Base-by-base conservation (phyloP, 345 rosid species). In the Xanthoceras sorbifolium region DNA sequence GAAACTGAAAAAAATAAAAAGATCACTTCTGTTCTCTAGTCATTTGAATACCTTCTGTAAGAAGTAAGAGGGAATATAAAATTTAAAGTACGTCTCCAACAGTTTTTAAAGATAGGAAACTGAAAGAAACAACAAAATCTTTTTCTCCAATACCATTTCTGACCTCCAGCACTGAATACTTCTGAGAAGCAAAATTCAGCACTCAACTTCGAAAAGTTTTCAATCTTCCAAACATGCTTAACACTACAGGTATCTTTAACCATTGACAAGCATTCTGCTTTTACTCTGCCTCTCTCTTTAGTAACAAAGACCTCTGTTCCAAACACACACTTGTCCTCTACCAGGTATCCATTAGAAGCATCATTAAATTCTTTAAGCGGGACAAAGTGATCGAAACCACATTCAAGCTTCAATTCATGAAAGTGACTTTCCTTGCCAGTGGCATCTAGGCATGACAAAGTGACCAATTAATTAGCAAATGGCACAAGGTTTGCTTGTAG, bases 371-470 rank as follows among this genome's bases (percentile, higher is more conserved):
- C 20, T 66, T 64, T 55, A 40, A 78, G 32, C 1, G 73, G 77
- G 70, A 79, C 46, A 40, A 88, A 64, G 25, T 82, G 67, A 80
- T 88, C 87, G n/a, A 82, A 82, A 26, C 91, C 91, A 80, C 84
- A 52, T 79, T 85, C 82, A 14, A 46, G 77, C 69, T 80, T 86
- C 57, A 75, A 69, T 65, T 68, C 22, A 63, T 79, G 84, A 69
- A 88, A 88, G 46, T 86, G 76, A 42, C 75, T 76, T 68, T 75
- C 84, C 74, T 74, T 80, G 40, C 71, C 87, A 46, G 6, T 10
- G 59, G 73, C 64, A 86, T 85, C 88, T 83, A 60, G 44, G 42
- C 72, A 76, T 50, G 62, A 52, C 71, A 72, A 34, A 26, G 22
- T 5, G 3, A 40, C 17, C 32, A 25, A 60, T 26, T 61, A 11